These are phyloP conservation scores for Plasmodium ovale DNA, from an alignment of 169 alveolate genomes.

Conservation along the genomic window DNA sequence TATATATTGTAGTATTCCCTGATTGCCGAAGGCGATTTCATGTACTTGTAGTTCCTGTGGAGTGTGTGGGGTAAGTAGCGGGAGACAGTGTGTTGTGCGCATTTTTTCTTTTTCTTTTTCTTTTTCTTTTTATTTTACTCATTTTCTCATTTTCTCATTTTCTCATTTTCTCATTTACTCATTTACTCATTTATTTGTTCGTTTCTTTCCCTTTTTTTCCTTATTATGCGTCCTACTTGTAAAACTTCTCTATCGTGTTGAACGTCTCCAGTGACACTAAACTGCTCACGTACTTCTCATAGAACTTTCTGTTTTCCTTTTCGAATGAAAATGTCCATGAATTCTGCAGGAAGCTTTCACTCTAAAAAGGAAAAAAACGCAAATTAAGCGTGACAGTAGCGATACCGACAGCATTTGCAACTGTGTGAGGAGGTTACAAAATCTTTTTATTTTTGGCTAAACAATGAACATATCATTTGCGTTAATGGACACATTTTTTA, in stretches of 20 bases:
- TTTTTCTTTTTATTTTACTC: neutral
- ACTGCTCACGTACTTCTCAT: slow-evolving; percentile 37
- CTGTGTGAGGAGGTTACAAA: too few species aligned
- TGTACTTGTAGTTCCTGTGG: slow-evolving; percentile 61
- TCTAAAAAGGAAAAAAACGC: slow-evolving; percentile 10
- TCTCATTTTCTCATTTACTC: neutral
- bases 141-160: neutral
- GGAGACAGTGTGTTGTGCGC: neutral
- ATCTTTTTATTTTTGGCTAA: slow-evolving; percentile 7
- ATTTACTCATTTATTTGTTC: neutral
- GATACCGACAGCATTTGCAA: too few species aligned
- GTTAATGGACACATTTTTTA: neutral
- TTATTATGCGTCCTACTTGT: slow-evolving; percentile 37
- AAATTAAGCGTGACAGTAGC: too few species aligned
- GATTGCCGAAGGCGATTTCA: slow-evolving; percentile 71
- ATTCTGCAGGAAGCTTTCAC: slow-evolving; percentile 56
- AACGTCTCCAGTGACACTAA: slow-evolving; percentile 46
- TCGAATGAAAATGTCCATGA: slow-evolving; percentile 64
- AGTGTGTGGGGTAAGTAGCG: neutral
- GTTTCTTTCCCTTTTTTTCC: neutral
- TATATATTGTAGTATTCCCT: slow-evolving; percentile 66
- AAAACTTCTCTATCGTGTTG: slow-evolving; percentile 67
- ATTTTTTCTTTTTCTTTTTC: too few species aligned
- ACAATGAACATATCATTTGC: too few species aligned
- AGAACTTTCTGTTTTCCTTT: slow-evolving; percentile 35